phyloP scores from a whole-genome alignment of 2,329 filamentous ascomycete species.

The Raffaelea ambrosiae region DNA sequence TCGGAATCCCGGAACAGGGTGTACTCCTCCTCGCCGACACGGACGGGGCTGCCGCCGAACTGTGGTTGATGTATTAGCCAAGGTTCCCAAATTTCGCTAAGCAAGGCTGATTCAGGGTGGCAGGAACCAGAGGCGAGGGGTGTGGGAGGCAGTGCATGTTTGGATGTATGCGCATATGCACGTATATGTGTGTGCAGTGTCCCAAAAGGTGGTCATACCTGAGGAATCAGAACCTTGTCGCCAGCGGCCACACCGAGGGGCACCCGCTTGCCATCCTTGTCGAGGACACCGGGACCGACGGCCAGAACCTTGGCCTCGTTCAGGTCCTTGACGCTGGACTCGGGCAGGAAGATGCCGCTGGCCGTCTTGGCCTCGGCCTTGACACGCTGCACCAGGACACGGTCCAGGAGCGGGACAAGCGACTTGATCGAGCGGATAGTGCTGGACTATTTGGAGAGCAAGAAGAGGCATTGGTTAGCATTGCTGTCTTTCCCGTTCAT shows the following conservation, averaged over 20 bases:
- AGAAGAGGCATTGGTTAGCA: not conserved
- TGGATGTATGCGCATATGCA: not conserved
- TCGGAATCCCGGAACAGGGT: conserved; percentile 95
- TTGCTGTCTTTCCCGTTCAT: not conserved
- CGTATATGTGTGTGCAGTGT: conserved; percentile 1
- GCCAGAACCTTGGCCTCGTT: conserved; percentile 96
- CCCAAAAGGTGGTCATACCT: conserved; percentile 29
- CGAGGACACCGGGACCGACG: conserved; percentile 79
- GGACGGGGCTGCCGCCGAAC: conserved; percentile 91
- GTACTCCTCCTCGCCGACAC: conserved; percentile 96
- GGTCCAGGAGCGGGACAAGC: conserved; percentile 93
- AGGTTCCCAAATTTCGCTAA: no score
- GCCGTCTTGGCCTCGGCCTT: conserved; percentile 97
- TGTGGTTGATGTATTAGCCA: no score
- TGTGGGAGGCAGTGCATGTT: no score
- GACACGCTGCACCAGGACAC: conserved; percentile 93
- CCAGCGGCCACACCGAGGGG: conserved; percentile 74
- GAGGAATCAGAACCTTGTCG: conserved; percentile 91
- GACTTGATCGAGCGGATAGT: conserved; percentile 91
- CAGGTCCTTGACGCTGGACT: conserved; percentile 94
- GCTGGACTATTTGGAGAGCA: conserved; percentile 39
- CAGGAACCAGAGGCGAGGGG: no score
- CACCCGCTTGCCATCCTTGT: conserved; percentile 83
- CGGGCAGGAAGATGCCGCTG: conserved; percentile 93
- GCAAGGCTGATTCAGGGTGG: no score